Evolutionary conservation across 129 eudicot species (phyloP).

Genomic region (Erigeron canadensis): DNA sequence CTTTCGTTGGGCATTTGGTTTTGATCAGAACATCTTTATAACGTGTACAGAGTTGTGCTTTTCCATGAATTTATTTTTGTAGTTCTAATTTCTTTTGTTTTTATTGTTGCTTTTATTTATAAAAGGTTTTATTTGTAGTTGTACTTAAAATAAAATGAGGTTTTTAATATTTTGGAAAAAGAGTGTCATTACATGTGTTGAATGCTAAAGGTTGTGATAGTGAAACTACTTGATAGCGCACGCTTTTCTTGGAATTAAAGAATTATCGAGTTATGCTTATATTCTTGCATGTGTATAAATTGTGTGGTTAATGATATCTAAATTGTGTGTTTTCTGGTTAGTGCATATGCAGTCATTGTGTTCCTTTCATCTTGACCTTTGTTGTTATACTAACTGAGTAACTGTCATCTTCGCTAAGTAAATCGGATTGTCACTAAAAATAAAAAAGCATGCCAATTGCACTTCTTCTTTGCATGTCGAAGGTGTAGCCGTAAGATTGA

Average conservation of each 20-base stretch:
- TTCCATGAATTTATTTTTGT: neutral
- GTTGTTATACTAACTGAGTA: neutral
- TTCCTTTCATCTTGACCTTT: neutral
- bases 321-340: neutral
- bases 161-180: conserved; percentile 11
- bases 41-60: conserved; percentile 1
- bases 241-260: conserved; percentile 14
- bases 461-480: conserved; percentile 17
- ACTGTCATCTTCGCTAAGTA: conserved; percentile 1
- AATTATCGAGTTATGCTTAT: conserved; percentile 17
- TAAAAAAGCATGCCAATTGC: conserved; percentile 4
- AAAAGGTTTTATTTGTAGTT: neutral
- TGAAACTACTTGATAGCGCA: conserved; percentile 31
- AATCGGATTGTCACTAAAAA: conserved; percentile 9
- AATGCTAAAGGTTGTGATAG: conserved; percentile 13
- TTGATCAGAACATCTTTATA: neutral
- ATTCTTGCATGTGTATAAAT: conserved; percentile 10
- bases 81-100: conserved; percentile 2
- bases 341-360: conserved; percentile 20
- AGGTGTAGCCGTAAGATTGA: conserved; percentile 3
- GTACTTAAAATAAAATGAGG: conserved; percentile 7
- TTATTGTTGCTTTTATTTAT: neutral
- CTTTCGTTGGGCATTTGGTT: neutral
- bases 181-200: conserved; percentile 8
- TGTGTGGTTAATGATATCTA: neutral